Base-by-base conservation (phyloP, 176 grass and related monocot genomes). In the Triticum aestivum region DNA sequence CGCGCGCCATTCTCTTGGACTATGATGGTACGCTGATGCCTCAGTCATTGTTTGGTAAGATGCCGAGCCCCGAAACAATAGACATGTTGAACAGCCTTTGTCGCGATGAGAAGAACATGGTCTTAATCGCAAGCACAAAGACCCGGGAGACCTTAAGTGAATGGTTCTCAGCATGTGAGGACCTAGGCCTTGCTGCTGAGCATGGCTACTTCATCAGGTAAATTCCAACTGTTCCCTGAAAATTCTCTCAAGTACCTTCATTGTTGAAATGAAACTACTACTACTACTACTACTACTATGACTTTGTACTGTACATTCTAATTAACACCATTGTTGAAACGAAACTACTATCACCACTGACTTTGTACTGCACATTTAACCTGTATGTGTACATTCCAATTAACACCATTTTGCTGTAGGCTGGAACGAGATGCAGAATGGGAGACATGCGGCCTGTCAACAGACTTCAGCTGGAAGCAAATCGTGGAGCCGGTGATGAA, bases 21-120 rank as follows among this genome's bases (percentile, higher is more conserved):
- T 98, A 98, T 3, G 96, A 98, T 61, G 96, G 96, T 9, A 98
- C 96, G 0, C 69, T 98, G 70, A 98, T 98, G 93, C 96, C 93
- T 41, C 91, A 95, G 47, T 87, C 88, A 54, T 95, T 89, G 0
- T 91, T 98, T 12, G 84, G 94, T 17, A 98, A 98, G 88, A 89
- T 82, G 23, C 93, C 93, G 3, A 92, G 75, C 88, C 39, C 83
- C 15, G 89, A 86, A 65, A 82, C 93, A 6, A 92, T 94, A 80
- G 81, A 89, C 32, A 88, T 94, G 21, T 62, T 98, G 83, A 93
- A 87, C 81, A 98, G 88, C 32, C 88, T 98, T 56, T 98, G 87
- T 20, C 67, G 80, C 1, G 96, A 98, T 45, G 84, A 86, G 78
- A 93, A 84, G 86, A 98, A 98, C 83, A 80, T 84, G 72, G 89